These are phyloP conservation scores for Cladosporium colombiae DNA, from an alignment of 2,329 filamentous ascomycete species.

Conservation along the genomic window DNA sequence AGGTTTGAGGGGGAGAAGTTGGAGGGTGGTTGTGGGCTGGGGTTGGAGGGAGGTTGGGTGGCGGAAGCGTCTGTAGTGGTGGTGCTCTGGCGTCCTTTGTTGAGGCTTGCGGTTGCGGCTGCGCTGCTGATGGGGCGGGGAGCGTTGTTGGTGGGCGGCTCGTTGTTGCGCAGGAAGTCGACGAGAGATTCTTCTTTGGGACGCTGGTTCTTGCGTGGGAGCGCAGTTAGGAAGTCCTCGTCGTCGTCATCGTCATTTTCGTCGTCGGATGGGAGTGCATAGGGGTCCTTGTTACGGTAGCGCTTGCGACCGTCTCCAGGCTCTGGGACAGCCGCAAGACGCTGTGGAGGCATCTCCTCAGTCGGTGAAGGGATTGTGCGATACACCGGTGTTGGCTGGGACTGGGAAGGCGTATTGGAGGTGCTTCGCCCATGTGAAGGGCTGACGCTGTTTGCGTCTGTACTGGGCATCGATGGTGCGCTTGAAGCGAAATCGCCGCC, in stretches of 20 bases:
- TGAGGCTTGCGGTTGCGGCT: conserved; percentile 22
- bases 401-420: neutral
- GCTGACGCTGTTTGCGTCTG: neutral
- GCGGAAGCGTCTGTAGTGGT: conserved; percentile 15
- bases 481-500: neutral
- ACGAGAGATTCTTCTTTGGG: conserved; percentile 65
- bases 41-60: neutral
- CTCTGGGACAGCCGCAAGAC: neutral
- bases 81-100: conserved; percentile 25
- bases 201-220: conserved; percentile 41
- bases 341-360: neutral
- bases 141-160: conserved; percentile 54
- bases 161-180: conserved; percentile 71
- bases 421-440: neutral
- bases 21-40: conserved; percentile 14
- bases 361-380: neutral
- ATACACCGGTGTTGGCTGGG: conserved; percentile 4
- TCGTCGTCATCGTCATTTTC: conserved; percentile 59
- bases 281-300: conserved; percentile 80
- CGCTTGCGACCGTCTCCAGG: conserved; percentile 61
- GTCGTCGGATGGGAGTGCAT: conserved; percentile 73
- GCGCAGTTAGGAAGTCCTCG: conserved; percentile 48
- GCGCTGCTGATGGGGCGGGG: conserved; percentile 20
- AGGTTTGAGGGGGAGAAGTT: neutral
- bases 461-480: neutral